phyloP scores from a whole-genome alignment of 2,329 filamentous ascomycete species.

The Hypoxylon sp. region DNA sequence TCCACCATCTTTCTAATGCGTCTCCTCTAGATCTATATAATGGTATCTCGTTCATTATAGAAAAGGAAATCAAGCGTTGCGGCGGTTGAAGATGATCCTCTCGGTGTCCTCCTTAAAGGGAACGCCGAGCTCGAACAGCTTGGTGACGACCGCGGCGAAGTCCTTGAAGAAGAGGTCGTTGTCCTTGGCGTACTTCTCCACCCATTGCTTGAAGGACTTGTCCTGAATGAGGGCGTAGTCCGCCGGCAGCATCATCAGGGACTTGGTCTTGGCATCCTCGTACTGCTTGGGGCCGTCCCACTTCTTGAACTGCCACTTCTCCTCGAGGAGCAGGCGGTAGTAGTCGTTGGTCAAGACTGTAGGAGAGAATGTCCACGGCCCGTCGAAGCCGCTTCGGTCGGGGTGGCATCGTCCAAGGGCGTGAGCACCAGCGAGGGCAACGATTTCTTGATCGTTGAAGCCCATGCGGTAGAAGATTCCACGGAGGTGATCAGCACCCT shows the following conservation, averaged over 20 bases:
- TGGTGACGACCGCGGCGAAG: slow-evolving; percentile 81
- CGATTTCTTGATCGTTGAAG: slow-evolving; percentile 97
- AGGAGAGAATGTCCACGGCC: slow-evolving; percentile 92
- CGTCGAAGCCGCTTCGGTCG: slow-evolving; percentile 87
- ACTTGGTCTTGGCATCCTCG: slow-evolving; percentile 83
- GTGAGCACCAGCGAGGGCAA: slow-evolving; percentile 87
- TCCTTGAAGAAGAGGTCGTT: slow-evolving; percentile 94
- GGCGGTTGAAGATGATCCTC: slow-evolving; percentile 74
- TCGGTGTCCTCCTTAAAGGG: slow-evolving; percentile 79
- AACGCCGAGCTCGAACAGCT: slow-evolving; percentile 94
- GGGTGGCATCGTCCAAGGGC: slow-evolving; percentile 90
- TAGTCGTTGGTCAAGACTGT: slow-evolving; percentile 96
- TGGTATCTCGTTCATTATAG: slow-evolving; percentile 26
- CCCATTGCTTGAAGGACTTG: slow-evolving; percentile 83
- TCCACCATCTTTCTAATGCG: slow-evolving; percentile 31
- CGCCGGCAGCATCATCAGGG: slow-evolving; percentile 96
- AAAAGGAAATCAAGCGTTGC: slow-evolving; percentile 54
- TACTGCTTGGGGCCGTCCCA: slow-evolving; percentile 88
- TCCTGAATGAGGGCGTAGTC: slow-evolving; percentile 91
- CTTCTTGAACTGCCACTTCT: slow-evolving; percentile 94
- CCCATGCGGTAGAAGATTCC: slow-evolving; percentile 97
- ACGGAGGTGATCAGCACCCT: slow-evolving; percentile 85
- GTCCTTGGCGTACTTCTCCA: slow-evolving; percentile 91
- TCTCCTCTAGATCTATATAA: slow-evolving; percentile 30
- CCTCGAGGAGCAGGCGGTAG: slow-evolving; percentile 85